A percentile compares a stretch with the other conserved stretches of the same genome.
Evolutionary conservation across 805 yeast species (phyloP).

Genomic region (Candida palmyrensis): DNA sequence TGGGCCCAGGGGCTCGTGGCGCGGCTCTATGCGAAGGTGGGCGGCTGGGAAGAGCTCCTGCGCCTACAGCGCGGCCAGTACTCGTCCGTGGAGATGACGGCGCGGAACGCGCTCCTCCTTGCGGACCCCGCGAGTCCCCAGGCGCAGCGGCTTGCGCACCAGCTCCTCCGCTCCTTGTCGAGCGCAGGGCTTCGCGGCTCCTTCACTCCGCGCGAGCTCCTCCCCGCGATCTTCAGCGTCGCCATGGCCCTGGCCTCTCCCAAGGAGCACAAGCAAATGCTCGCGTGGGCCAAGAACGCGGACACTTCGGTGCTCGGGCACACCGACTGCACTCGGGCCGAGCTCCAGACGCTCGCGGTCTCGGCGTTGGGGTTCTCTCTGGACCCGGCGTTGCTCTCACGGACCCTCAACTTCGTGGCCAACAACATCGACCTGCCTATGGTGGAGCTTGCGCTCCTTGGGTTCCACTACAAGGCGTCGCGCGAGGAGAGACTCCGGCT

Average conservation of each 20-base stretch:
- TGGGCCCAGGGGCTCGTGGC: slow-evolving; percentile 17
- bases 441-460: slow-evolving; percentile 56
- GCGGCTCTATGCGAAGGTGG: slow-evolving; percentile 18
- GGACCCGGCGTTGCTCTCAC: slow-evolving; percentile 41
- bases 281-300: slow-evolving; percentile 48
- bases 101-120: slow-evolving; percentile 39
- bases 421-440: slow-evolving; percentile 51
- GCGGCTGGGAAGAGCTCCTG: slow-evolving; percentile 20
- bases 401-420: slow-evolving; percentile 52
- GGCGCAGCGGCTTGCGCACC: slow-evolving; percentile 28
- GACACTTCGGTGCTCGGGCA: slow-evolving; percentile 38
- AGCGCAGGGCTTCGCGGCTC: slow-evolving; percentile 47
- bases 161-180: slow-evolving; percentile 42
- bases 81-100: slow-evolving; percentile 33
- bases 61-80: slow-evolving; percentile 9
- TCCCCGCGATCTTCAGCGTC: slow-evolving; percentile 40
- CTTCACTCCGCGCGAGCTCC: slow-evolving; percentile 46
- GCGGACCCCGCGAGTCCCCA: slow-evolving; percentile 28
- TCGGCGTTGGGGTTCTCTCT: slow-evolving; percentile 48
- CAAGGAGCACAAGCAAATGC: slow-evolving; percentile 57
- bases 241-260: slow-evolving; percentile 32
- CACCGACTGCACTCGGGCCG: slow-evolving; percentile 25
- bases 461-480: slow-evolving; percentile 37
- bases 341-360: slow-evolving; percentile 53
- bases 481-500: slow-evolving; percentile 25